phyloP scores from a whole-genome alignment of 495 filamentous ascomycete species.

The Oidiodendron maius region DNA sequence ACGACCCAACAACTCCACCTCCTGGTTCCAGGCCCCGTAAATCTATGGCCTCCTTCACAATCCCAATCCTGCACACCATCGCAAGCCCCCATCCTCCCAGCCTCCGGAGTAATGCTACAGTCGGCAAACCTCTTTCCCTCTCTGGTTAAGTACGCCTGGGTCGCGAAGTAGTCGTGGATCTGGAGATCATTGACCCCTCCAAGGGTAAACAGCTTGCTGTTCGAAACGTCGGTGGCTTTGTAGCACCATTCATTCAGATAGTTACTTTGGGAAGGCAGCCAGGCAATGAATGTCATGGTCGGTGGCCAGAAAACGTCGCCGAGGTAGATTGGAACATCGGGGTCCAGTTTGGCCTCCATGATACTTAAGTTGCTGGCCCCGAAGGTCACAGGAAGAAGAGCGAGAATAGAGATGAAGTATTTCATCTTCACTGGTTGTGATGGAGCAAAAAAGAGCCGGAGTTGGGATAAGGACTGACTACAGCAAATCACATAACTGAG shows the following conservation, averaged over 20 bases:
- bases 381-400: background rate
- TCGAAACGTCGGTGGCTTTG: conserved; percentile 4
- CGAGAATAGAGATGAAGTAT: background rate
- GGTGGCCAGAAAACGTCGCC: conserved; percentile 21
- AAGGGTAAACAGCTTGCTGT: conserved; percentile 12
- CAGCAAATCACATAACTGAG: too few species aligned
- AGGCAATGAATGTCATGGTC: conserved; percentile 17
- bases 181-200: conserved; percentile 11
- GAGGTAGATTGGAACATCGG: conserved; percentile 15
- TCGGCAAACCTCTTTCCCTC: conserved; percentile 14
- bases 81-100: conserved; percentile 11
- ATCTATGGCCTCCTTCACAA: conserved; percentile 12
- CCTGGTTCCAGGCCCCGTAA: conserved; percentile 13
- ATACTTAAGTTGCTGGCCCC: background rate
- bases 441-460: too few species aligned
- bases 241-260: conserved; percentile 16
- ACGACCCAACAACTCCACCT: conserved; percentile 21
- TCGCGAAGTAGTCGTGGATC: conserved; percentile 16
- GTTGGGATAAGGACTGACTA: too few species aligned
- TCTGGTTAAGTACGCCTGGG: conserved; percentile 13
- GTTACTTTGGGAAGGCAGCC: conserved; percentile 8
- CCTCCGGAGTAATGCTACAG: conserved; percentile 19
- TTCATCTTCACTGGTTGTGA: conserved; percentile 2
- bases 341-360: conserved; percentile 3
- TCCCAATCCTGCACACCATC: conserved; percentile 10